Evolutionary conservation across 768 basidiomycete species (phyloP), one percentile per base, ranked within the genome.

Genomic region (Phaeolepiota aurea): DNA sequence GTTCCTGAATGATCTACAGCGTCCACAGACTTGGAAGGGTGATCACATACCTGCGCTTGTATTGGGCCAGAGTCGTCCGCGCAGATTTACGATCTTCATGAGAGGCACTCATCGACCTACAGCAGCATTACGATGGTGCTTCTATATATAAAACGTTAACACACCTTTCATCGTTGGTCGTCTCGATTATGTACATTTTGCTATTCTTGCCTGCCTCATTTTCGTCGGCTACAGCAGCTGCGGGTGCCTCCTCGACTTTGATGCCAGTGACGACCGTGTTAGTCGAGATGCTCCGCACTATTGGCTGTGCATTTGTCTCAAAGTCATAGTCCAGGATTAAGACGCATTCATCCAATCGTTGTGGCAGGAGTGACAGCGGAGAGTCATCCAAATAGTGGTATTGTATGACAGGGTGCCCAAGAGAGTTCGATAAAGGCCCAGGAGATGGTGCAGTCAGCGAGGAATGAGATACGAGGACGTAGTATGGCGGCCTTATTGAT

Each of bases 381-480:
- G 80, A 70, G 53, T 91, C 88, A 50, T 91, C 86, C 14, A 76
- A 72, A 53, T 86, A 90, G 50, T 86, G 82, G 55, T 89, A 89
- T 49, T 89, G 82, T 13, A 91, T 79, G 32, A 66, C 62, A 3
- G 85, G 83, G 52, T 90, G 87, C 9, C 71, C 61, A 37, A 85
- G 65, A n/a, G 70, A 63, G 20, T 64, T 64, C 20, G 65, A 68
- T 9, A 63, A 61, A 2, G 68, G 52, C 1, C 56, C 58, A 21
- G 61, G 48, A 20, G 50, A 54, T 15, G 68, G 38, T 37, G 56
- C 53, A 20, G 64, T 61, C 16, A 71, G 55, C 9, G 70, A 64
- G 13, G 73, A 71, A 47, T 79, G 77, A 1, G 82, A 76, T 40
- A 82, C 63, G 41, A 90, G 72, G 28, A 89, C 57, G 50, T 85